Base-by-base conservation (phyloP, 495 filamentous ascomycete genomes). In the Hypomontagnella submonticulosa region DNA sequence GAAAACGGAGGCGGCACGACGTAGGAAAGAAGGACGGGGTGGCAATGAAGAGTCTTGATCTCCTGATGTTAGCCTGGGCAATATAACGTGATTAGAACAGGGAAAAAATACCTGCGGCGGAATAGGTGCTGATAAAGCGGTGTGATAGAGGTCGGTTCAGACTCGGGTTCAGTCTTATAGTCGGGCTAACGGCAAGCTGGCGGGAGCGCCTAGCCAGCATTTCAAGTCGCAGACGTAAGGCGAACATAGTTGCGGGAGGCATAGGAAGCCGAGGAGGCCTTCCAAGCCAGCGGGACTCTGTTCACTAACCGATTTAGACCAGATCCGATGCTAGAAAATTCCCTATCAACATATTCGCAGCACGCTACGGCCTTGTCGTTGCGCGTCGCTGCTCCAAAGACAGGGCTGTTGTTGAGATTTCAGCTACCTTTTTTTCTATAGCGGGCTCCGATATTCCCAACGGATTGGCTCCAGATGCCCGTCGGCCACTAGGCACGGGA, bases 1-100 rank as follows among this genome's bases (percentile, higher is more conserved):
- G 64, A 79, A 20, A 42, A 70, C 30, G n/a, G 58, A 61, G 50
- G 51, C 56, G 36, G 46, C 66, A 16, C 71, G 71, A 20, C 63
- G 69, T 2, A 72, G 32, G 30, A 70, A 57, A 2, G 69, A 72
- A 30, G 65, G 62, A 10, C 3, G 13, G 27, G 55, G 20, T 6
- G 63, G 23, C 13, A 47, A 33, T 3, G 49, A 23, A 6, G 55
- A 19, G 16, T 40, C 60, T 56, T 43, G 32, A 32, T 27, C 6
- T 13, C 19, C 15, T 47, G 30, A 30, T 61, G 48, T 68, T 33
- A 57, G 37, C 37, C 41, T 54, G 15, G 33, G 46, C 15, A 57
- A 41, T 18, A 53, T 27, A 42, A 8, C 27, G n/a, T 15, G 10
- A 16, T n/a, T 11, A 7, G 1, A 4, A 9, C n/a, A 19, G 49